phyloP scores from a whole-genome alignment of 768 basidiomycete genomes.

The Pleurotus giganteus region DNA sequence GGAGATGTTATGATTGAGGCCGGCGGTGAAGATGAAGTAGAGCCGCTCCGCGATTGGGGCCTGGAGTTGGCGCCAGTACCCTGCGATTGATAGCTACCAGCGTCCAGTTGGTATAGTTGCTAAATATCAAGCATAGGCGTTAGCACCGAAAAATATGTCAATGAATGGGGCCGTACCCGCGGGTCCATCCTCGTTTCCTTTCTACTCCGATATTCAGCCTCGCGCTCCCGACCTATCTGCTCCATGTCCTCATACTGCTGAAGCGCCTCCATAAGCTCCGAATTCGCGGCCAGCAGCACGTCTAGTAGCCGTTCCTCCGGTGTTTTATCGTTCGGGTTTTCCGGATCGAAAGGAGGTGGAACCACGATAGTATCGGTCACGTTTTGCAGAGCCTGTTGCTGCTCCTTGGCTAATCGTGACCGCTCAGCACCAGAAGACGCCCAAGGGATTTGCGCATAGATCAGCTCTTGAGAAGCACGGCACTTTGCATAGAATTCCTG shows the following conservation, averaged over 20 bases:
- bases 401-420: constrained; percentile 41
- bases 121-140: constrained; percentile 2
- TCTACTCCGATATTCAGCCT: constrained; percentile 67
- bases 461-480: constrained; percentile 77
- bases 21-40: constrained; percentile 41
- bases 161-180: constrained; percentile 44
- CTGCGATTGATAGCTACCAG: constrained; percentile 30
- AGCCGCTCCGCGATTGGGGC: constrained; percentile 41
- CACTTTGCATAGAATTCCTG: constrained; percentile 87
- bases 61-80: constrained; percentile 24
- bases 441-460: constrained; percentile 89
- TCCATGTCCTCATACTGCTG: constrained; percentile 77
- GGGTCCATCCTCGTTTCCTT: constrained; percentile 66
- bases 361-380: constrained; percentile 12
- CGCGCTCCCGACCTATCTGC: constrained; percentile 60
- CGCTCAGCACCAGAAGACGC: constrained; percentile 80
- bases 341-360: constrained; percentile 19
- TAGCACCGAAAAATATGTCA: background rate
- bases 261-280: constrained; percentile 64
- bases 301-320: constrained; percentile 74
- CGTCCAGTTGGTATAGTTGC: constrained; percentile 37
- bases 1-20: constrained; percentile 18
- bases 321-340: constrained; percentile 46
- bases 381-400: constrained; percentile 19
- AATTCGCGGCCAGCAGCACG: constrained; percentile 71